These are phyloP conservation scores for Termitomyces sp. DNA, from an alignment of 768 basidiomycete species.

Conservation along the genomic window DNA sequence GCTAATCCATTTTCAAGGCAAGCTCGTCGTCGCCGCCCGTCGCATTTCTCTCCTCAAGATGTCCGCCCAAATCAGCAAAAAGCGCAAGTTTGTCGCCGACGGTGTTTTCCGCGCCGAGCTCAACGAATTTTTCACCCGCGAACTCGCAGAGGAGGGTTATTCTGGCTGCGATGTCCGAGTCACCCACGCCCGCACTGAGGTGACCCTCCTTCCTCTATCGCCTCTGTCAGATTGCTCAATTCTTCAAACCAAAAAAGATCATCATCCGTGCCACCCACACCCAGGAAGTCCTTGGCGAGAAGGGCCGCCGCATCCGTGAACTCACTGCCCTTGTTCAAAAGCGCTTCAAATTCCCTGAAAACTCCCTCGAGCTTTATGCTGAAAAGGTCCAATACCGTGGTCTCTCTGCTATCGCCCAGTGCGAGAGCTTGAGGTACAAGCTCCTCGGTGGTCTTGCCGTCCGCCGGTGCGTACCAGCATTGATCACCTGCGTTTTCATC, in stretches of 20 bases:
- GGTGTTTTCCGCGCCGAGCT: conserved; percentile 99
- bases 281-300: conserved; percentile 97
- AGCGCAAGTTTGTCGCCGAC: conserved; percentile 97
- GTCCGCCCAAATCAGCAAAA: conserved; percentile 92
- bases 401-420: conserved; percentile 97
- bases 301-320: conserved; percentile 98
- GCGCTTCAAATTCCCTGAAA: conserved; percentile 99
- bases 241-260: conserved; percentile 52
- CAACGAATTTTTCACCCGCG: conserved; percentile 97
- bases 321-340: conserved; percentile 98
- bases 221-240: neutral
- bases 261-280: conserved; percentile 99
- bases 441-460: conserved; percentile 99
- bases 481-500: neutral
- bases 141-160: conserved; percentile 99
- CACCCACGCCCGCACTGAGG: conserved; percentile 98
- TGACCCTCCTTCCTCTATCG: conserved; percentile 24
- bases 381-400: conserved; percentile 99
- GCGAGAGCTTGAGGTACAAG: conserved; percentile 98
- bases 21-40: conserved; percentile 10
- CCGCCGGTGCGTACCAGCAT: conserved; percentile 66
- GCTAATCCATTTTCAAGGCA: conserved; percentile 7
- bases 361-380: conserved; percentile 97
- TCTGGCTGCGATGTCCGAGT: conserved; percentile 99
- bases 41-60: conserved; percentile 41